Evolutionary conservation across 2,329 filamentous ascomycete genomes (phyloP), one percentile per base, ranked within the genome.

Genomic region (Orbilia blumenaviensis): DNA sequence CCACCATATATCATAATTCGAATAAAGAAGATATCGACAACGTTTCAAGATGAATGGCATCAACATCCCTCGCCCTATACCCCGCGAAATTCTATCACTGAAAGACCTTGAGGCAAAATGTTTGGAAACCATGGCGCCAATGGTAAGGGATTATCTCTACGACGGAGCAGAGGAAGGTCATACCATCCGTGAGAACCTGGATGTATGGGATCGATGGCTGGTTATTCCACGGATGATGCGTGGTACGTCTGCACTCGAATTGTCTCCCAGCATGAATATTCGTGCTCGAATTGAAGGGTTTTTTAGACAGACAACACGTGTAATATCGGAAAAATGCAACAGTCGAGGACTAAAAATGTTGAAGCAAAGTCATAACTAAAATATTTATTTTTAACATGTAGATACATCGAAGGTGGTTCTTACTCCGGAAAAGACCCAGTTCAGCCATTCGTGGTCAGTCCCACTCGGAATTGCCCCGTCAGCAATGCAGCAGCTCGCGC

Each of bases 81-180:
- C 63, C n/a, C 86, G 81, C 82, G 84, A 79, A 44, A 75, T 81
- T 14, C 78, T 83, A 32, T 82, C 82, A 41, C 83, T 84, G 27
- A 78, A 78, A 10, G 85, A 86, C 46, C 78, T 86, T 14, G 84
- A 85, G 79, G 80, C 80, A 25, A 58, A 81, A 52, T 84, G 82
- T 12, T 82, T 82, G 61, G 81, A 81, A 18, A 83, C 81, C 44
- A 80, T 86, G 34, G 81, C 84, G 0, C 81, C 81, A 18, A 84
- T 83, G 82, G 64, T 32, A 8, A 25, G 74, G 84, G 87, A 88
- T 60, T 88, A 88, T 81, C 88, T 86, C 80, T 88, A 88, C 79
- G 86, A 86, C 74, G 87, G 87, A 4, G 86, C 86, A 3, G 88
- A 87, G 82, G 86, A 87, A 77, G 82, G 87, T 23, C 81, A 85